These are phyloP conservation scores for Boletus tomentosulus DNA, from an alignment of 768 basidiomycete genomes.

Conservation along the genomic window DNA sequence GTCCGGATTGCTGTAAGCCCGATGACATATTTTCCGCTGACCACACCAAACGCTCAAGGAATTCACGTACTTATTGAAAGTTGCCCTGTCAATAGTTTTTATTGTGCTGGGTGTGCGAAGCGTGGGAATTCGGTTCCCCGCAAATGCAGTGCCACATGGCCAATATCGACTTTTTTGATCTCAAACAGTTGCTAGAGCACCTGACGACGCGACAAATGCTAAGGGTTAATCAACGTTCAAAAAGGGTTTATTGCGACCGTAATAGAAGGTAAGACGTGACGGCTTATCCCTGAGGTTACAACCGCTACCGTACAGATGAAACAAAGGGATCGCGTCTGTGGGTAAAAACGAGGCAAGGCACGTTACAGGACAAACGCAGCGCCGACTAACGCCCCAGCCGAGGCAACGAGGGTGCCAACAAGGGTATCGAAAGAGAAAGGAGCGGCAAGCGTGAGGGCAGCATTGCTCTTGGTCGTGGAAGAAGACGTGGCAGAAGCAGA, in stretches of 20 bases:
- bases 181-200: neutral
- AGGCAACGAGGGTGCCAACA: constrained; percentile 22
- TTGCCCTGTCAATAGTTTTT: neutral
- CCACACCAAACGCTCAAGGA: too few relatives aligned
- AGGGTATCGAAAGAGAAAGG: constrained; percentile 17
- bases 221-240: neutral
- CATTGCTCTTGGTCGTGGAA: neutral
- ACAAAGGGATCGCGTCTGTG: neutral
- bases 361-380: constrained; percentile 22
- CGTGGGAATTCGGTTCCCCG: neutral
- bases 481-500: neutral
- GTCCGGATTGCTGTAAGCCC: neutral
- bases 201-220: neutral
- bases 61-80: neutral
- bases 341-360: neutral
- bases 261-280: neutral
- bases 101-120: neutral
- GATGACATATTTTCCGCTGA: neutral
- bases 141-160: constrained; percentile 4
- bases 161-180: neutral
- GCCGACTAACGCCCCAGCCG: constrained; percentile 24
- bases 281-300: neutral
- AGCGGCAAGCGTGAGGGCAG: constrained; percentile 11
- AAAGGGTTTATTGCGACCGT: neutral
- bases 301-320: neutral